These are phyloP conservation scores for Fusarium drepaniforme DNA, from an alignment of 2,329 filamentous ascomycete species.

Conservation along the genomic window DNA sequence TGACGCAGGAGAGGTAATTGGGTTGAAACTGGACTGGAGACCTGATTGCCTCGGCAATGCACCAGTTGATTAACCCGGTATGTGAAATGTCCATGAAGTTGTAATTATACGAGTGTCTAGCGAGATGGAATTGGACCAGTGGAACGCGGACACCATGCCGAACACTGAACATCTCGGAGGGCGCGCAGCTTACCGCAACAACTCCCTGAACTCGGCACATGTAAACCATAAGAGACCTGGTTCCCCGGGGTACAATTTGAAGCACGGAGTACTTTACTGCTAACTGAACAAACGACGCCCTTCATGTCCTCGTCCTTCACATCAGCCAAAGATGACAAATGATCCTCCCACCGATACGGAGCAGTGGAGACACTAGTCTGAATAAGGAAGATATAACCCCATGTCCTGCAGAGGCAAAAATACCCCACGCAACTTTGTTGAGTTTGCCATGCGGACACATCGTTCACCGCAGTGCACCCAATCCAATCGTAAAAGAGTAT, in stretches of 20 bases:
- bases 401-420: not conserved
- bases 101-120: not conserved
- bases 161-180: not conserved
- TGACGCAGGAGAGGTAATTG: not conserved
- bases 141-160: not conserved
- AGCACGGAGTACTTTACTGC: not conserved
- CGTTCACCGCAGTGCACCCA: not conserved
- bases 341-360: not conserved
- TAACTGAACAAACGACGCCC: not conserved
- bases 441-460: not conserved
- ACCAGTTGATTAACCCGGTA: not conserved
- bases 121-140: not conserved
- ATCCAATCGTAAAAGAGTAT: not conserved
- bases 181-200: not conserved
- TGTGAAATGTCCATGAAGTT: not conserved
- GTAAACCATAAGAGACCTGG: not conserved
- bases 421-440: not conserved
- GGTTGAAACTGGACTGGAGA: not conserved
- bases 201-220: not conserved
- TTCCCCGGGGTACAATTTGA: not conserved
- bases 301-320: not conserved
- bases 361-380: conserved; percentile 1
- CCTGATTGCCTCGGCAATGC: not conserved
- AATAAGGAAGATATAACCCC: conserved; percentile 7
- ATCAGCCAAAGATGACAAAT: not conserved